These are phyloP conservation scores for Phytophthora pluvialis DNA, from an alignment of 352 stramenopile species.

Conservation along the genomic window DNA sequence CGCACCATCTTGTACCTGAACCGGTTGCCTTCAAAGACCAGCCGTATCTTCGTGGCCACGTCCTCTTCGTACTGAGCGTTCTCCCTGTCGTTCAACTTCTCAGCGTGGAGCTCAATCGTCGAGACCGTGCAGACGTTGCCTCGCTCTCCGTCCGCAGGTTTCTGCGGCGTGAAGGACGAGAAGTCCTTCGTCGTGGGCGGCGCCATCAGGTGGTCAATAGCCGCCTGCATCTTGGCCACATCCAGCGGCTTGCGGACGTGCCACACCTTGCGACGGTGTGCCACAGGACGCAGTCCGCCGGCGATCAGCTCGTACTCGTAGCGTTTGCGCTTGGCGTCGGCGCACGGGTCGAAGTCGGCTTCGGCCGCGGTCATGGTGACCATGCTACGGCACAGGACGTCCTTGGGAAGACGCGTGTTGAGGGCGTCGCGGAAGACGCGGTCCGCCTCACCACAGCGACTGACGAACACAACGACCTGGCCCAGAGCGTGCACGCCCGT, in stretches of 20 bases:
- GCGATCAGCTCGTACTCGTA: slow-evolving; percentile 73
- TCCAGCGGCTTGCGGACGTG: slow-evolving; percentile 65
- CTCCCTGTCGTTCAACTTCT: slow-evolving; percentile 13
- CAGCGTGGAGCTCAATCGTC: slow-evolving; percentile 41
- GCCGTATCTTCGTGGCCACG: slow-evolving; percentile 38
- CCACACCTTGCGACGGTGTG: slow-evolving; percentile 62
- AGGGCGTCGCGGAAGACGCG: slow-evolving; percentile 63
- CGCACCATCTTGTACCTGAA: slow-evolving; percentile 91
- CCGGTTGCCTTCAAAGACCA: slow-evolving; percentile 70
- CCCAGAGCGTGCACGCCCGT: slow-evolving; percentile 91
- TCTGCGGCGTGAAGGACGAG: slow-evolving; percentile 70
- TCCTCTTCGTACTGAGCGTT: slow-evolving; percentile 38
- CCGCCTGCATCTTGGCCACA: slow-evolving; percentile 55
- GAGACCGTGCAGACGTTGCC: slow-evolving; percentile 62
- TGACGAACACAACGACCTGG: slow-evolving; percentile 91
- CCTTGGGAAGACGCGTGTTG: slow-evolving; percentile 74
- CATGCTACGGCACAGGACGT: slow-evolving; percentile 58
- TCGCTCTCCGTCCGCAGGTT: slow-evolving; percentile 43
- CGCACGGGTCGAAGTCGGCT: slow-evolving; percentile 57
- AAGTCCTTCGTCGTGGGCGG: slow-evolving; percentile 59
- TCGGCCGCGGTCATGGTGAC: slow-evolving; percentile 25
- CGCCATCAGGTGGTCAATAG: slow-evolving; percentile 38
- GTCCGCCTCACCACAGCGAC: slow-evolving; percentile 59
- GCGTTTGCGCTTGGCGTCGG: slow-evolving; percentile 57
- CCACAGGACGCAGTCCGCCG: slow-evolving; percentile 57